Evolutionary conservation across 1,139 yeast genomes (phyloP), one percentile per base, ranked within the genome.

Genomic region (Geotrichum candidum): DNA sequence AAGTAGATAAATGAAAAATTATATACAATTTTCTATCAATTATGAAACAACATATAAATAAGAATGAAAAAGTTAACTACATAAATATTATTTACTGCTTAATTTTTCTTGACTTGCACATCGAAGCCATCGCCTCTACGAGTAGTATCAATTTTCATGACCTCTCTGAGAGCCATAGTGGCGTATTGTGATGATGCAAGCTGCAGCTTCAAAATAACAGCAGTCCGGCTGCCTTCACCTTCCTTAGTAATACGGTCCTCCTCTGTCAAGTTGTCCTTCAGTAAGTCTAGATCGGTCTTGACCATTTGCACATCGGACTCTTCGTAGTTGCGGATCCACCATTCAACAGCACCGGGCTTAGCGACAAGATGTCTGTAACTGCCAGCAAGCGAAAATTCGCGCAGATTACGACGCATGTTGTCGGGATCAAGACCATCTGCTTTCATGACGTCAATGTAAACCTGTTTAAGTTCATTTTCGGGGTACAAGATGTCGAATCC

Each of bases 81-180:
- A 48, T 48, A 48, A 22, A 48, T 18, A 53, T 18, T 4, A 33
- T n/a, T 51, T 35, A 18, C n/a, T 27, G 38, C 22, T 22, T 38
- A 23, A 11, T 56, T 27, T 23, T 51, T 52, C n/a, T 56, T 61
- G 41, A 58, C 45, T 53, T 60, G 56, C 10, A 65, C 65, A 35
- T 63, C 64, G n/a, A 68, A 61, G 10, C 69, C 68, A 41, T 82
- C 85, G 57, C 87, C 84, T 66, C 85, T 79, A 63, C 91, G 83
- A 51, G 90, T 82, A 2, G 96, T 88, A 65, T 90, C 96, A 31
- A 85, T 79, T 73, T 87, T 88, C 96, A 90, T 88, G 61, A 88
- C 84, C 72, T 94, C 99, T 70, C 99, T 82, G 61, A 95, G 77
- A 0, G 97, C 96, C 99, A 95, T 95, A 0, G 99, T 95, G 1